Evolutionary conservation across 2,329 filamentous ascomycete species (phyloP).

Genomic region (Elsinoe necatrix): DNA sequence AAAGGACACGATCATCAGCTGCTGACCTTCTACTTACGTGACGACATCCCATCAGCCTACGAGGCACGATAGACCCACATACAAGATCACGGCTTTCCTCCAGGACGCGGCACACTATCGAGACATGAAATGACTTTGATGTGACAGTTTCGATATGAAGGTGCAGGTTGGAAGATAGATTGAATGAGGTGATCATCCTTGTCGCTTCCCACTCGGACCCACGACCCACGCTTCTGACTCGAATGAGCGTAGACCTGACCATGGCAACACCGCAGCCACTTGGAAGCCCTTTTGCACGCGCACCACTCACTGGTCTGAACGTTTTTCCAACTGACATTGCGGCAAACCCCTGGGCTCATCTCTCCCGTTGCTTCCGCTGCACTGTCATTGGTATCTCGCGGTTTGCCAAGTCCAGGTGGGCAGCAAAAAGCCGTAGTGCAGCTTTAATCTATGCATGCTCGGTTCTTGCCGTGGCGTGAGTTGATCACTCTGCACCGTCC

Average conservation of each 20-base stretch:
- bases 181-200: slow-evolving; percentile 5
- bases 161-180: neutral
- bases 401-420: neutral
- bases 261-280: neutral
- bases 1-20: neutral
- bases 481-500: neutral
- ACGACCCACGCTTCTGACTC: neutral
- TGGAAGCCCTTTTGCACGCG: neutral
- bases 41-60: neutral
- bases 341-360: neutral
- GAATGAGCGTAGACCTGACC: neutral
- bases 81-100: no score
- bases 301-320: neutral
- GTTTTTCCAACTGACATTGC: neutral
- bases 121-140: neutral
- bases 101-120: neutral
- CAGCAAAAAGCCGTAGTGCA: neutral
- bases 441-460: slow-evolving; percentile 2
- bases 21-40: neutral
- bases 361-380: neutral
- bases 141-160: neutral
- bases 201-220: neutral
- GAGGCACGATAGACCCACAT: neutral
- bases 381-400: neutral
- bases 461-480: neutral